Conservation (phyloP, 2,329 filamentous ascomycete species). For the Magnaporthales sp. region DNA sequence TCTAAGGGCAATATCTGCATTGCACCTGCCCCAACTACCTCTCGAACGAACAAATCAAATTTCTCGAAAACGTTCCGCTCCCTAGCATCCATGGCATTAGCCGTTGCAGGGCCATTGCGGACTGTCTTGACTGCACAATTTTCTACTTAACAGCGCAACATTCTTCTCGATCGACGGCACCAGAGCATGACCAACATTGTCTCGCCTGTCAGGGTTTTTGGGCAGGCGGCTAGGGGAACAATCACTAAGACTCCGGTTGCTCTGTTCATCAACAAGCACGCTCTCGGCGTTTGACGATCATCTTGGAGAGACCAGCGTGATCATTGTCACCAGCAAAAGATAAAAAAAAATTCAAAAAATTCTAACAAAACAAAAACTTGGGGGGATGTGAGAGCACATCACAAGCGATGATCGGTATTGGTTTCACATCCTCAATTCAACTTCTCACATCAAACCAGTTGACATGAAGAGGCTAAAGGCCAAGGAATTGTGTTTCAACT, state of each 20-base stretch:
- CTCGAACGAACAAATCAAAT: neutral
- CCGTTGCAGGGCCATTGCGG: slow-evolving; percentile 1
- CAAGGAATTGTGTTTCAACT: neutral
- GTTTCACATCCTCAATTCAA: neutral
- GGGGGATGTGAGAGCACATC: neutral
- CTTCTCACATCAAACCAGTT: neutral
- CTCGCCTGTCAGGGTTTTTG: neutral
- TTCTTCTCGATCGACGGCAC: neutral
- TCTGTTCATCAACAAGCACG: neutral
- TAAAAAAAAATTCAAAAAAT: neutral
- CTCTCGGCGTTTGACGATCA: neutral
- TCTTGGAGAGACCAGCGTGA: neutral
- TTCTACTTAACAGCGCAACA: neutral
- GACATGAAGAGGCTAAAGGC: neutral
- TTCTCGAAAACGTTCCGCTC: neutral
- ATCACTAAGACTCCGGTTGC: neutral
- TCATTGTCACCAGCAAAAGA: neutral
- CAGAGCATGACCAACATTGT: neutral
- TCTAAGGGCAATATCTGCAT: neutral
- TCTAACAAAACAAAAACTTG: neutral
- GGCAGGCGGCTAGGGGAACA: neutral
- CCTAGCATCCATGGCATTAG: neutral
- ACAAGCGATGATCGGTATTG: neutral
- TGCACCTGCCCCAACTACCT: neutral
- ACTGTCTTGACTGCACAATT: neutral